Evolutionary conservation across 169 alveolate genomes (phyloP).

Genomic region (Toxoplasma gondii): DNA sequence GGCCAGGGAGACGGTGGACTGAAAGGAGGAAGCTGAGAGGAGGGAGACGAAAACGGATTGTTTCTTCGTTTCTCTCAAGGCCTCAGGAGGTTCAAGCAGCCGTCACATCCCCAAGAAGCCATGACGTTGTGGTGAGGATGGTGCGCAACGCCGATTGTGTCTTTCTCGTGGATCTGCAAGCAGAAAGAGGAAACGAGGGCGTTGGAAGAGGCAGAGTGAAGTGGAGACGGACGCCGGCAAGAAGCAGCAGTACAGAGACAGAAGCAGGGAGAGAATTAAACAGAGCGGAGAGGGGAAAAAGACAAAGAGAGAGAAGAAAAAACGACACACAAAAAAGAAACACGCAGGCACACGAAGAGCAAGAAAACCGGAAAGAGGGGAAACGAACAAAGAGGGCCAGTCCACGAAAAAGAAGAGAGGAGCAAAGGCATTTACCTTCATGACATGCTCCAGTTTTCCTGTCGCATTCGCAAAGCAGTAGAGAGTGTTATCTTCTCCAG

Average conservation of each 20-base stretch:
- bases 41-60: no score
- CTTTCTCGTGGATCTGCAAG: slow-evolving; percentile 64
- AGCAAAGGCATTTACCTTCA: slow-evolving; percentile 45
- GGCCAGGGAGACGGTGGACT: no score
- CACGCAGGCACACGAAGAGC: not conserved
- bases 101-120: slow-evolving; percentile 68
- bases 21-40: no score
- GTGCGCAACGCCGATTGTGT: slow-evolving; percentile 60
- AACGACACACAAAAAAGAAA: not conserved
- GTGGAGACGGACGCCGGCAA: no score
- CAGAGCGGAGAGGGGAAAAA: not conserved
- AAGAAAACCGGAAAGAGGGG: not conserved
- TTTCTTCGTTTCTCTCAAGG: slow-evolving; percentile 3
- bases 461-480: slow-evolving; percentile 64
- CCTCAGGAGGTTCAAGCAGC: slow-evolving; percentile 49
- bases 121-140: slow-evolving; percentile 60
- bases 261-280: not conserved
- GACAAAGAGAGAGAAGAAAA: not conserved
- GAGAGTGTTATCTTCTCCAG: slow-evolving; percentile 64
- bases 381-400: not conserved
- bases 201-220: not conserved
- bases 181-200: not conserved
- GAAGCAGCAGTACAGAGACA: no score
- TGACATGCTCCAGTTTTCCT: slow-evolving; percentile 62
- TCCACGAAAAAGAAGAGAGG: no score